Evolutionary conservation across 768 basidiomycete genomes (phyloP).

Genomic region (Phaeolepiota aurea): DNA sequence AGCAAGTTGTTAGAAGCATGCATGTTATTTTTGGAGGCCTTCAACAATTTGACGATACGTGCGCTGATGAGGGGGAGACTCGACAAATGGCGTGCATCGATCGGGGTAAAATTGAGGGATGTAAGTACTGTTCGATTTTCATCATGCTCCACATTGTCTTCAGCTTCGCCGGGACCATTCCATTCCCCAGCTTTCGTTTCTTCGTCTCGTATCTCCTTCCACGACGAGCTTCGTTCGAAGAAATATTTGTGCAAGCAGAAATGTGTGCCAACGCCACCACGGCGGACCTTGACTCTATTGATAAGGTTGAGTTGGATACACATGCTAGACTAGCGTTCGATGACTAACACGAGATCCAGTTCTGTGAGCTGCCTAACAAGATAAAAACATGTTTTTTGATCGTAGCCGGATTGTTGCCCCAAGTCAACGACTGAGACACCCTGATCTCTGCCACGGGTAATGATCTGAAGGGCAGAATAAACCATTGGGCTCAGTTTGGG

Average conservation of each 20-base stretch:
- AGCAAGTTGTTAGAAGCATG: slow-evolving; percentile 73
- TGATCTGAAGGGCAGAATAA: slow-evolving; percentile 74
- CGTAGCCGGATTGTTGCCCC: slow-evolving; percentile 71
- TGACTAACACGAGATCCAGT: slow-evolving; percentile 61
- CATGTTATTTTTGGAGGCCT: slow-evolving; percentile 57
- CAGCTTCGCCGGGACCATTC: slow-evolving; percentile 13
- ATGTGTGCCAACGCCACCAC: slow-evolving; percentile 69
- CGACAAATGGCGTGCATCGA: slow-evolving; percentile 71
- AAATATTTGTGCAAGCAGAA: slow-evolving; percentile 81
- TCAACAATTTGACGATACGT: slow-evolving; percentile 66
- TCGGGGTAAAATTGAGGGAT: slow-evolving; percentile 54
- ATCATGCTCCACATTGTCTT: slow-evolving; percentile 20
- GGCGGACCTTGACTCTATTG: slow-evolving; percentile 64
- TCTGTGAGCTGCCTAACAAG: slow-evolving; percentile 69
- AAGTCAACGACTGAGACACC: slow-evolving; percentile 76
- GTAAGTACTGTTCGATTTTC: slow-evolving; percentile 23
- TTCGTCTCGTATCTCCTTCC: slow-evolving; percentile 71
- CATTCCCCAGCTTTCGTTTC: slow-evolving; percentile 41
- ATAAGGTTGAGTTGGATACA: too few relatives aligned
- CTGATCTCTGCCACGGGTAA: slow-evolving; percentile 71
- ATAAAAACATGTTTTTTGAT: slow-evolving; percentile 88
- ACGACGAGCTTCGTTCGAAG: slow-evolving; percentile 65
- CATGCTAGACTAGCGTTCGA: not conserved
- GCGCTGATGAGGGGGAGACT: slow-evolving; percentile 65
- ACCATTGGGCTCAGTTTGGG: slow-evolving; percentile 80